Evolutionary conservation across 108 stramenopile species (phyloP), one percentile per base, ranked within the genome.

Genomic region (Fragilariopsis cylindrus): DNA sequence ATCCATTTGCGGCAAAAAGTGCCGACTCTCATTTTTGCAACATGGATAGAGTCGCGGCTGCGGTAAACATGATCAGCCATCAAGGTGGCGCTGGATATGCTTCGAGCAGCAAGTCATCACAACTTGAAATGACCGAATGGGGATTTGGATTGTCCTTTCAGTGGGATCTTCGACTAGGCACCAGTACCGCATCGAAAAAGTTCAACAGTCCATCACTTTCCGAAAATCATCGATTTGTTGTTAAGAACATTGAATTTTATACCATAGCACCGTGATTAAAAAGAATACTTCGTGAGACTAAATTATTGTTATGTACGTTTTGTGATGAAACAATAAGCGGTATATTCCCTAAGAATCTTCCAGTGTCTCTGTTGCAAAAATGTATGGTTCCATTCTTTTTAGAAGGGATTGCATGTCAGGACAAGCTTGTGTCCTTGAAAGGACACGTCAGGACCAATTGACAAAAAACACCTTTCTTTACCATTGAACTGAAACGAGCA

Each of bases 141-240:
- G 89, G 87, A 11, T 90, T 86, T 77, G 87, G 86, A 6, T 53
- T 90, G 39, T 69, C 85, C 13, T 48, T 90, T n/a, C 80, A 83
- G 7, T 52, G 71, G 19, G 74, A 85, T 39, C 74, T 88, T 19
- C 74, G 84, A 49, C 71, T 83, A 60, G 87, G 84, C 3, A 81
- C 82, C 12, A 72, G 83, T 3, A 74, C 76, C 16, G 77, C 80
- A 15, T 83, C 77, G 60, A 75, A 76, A n/a, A 88, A 84, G 19
- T 88, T 88, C 75, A 68, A 72, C 4, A 84, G 77, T 67, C 80
- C 87, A 12, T 66, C 76, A 30, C 68, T 85, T 18, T 58, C 62
- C 13, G 76, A 74, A 21, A n/a, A 42, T 30, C 53, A 65, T 39
- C 12, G 43, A 7, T 87, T 84, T 49, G 86, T 85, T 47, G 75